These are phyloP conservation scores for Apiospora sp. DNA, from an alignment of 2,329 filamentous ascomycete species.

Conservation along the genomic window DNA sequence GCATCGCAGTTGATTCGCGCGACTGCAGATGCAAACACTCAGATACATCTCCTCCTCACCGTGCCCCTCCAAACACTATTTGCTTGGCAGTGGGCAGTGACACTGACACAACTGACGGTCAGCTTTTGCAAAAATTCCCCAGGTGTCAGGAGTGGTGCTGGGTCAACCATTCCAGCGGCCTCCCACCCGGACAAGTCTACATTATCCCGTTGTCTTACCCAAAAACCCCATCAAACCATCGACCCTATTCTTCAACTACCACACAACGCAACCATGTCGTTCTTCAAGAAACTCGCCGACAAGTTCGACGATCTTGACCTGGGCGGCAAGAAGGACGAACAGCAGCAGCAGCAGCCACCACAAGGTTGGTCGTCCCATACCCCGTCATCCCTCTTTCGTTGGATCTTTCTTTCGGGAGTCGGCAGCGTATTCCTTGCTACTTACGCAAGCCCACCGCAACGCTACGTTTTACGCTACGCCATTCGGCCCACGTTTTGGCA, in stretches of 20 bases:
- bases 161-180: neutral
- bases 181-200: slow-evolving; percentile 1
- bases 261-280: slow-evolving; percentile 38
- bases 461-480: slow-evolving; percentile 12
- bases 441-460: slow-evolving; percentile 15
- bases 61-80: neutral
- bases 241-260: neutral
- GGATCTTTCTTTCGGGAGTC: neutral
- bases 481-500: neutral
- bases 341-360: slow-evolving; percentile 29
- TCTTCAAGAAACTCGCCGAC: slow-evolving; percentile 41
- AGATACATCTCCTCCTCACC: neutral
- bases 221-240: neutral
- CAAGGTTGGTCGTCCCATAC: slow-evolving; percentile 19
- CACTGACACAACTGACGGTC: slow-evolving; percentile 16
- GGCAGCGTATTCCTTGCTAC: slow-evolving; percentile 9
- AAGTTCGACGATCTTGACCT: slow-evolving; percentile 42
- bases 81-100: slow-evolving; percentile 16
- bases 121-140: neutral
- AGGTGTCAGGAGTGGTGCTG: slow-evolving; percentile 1
- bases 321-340: slow-evolving; percentile 35
- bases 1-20: slow-evolving; percentile 5
- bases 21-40: neutral
- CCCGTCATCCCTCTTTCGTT: neutral
- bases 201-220: neutral